Conservation (phyloP, 2,329 filamentous ascomycete species). For the Aspergillus costaricaensis region DNA sequence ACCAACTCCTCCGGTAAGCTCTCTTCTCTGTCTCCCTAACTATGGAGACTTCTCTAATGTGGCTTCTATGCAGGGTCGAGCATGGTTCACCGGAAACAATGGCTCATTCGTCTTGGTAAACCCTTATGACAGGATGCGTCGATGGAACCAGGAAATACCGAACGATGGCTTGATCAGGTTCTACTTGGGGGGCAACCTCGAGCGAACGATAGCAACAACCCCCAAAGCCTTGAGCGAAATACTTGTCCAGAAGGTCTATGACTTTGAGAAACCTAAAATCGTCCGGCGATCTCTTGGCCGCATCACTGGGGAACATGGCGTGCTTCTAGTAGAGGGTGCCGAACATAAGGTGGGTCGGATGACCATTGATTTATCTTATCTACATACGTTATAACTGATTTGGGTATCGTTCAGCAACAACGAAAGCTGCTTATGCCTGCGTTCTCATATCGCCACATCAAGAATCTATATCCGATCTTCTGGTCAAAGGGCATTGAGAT, state of each 20-base stretch:
- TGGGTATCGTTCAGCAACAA: conserved; percentile 48
- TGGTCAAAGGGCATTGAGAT: conserved; percentile 75
- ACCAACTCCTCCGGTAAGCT: conserved; percentile 1
- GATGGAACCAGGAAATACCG: conserved; percentile 62
- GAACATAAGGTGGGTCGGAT: conserved; percentile 67
- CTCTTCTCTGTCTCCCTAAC: neutral
- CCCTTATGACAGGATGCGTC: conserved; percentile 40
- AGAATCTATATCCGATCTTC: conserved; percentile 80
- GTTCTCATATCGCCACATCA: conserved; percentile 83
- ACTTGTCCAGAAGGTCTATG: conserved; percentile 68
- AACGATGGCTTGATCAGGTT: conserved; percentile 72
- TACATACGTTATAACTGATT: conserved; percentile 1
- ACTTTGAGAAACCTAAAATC: conserved; percentile 64
- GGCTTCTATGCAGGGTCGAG: conserved; percentile 33
- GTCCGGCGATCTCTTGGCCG: conserved; percentile 45
- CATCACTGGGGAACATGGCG: conserved; percentile 42
- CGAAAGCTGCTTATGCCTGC: conserved; percentile 78
- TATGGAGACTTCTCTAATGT: neutral
- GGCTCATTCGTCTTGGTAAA: conserved; percentile 39
- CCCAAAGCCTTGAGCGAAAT: conserved; percentile 70
- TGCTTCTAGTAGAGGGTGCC: conserved; percentile 81
- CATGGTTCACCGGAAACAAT: conserved; percentile 52
- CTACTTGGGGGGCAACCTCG: conserved; percentile 61
- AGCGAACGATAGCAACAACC: conserved; percentile 62
- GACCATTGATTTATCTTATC: neutral